These are phyloP conservation scores for Chytriomyces sp. DNA, from an alignment of 192 early-diverging fungal species.

Conservation along the genomic window DNA sequence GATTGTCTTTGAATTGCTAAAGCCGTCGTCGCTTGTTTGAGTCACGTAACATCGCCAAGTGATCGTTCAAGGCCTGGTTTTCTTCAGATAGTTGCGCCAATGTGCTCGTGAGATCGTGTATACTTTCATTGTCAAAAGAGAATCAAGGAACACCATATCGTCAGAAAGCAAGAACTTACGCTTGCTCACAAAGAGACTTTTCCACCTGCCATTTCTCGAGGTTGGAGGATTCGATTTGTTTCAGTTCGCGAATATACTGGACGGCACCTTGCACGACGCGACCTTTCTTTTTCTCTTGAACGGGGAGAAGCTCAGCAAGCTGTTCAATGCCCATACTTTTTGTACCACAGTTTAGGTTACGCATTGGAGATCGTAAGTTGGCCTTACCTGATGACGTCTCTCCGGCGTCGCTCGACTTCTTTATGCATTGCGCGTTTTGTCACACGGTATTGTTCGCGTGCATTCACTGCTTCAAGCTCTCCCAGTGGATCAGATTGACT, in stretches of 20 bases:
- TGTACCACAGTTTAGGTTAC: constrained; percentile 69
- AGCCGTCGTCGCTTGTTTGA: too few species aligned
- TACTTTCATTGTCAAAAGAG: background rate
- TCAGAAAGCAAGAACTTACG: background rate
- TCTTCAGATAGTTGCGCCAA: constrained; percentile 5
- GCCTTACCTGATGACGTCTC: constrained; percentile 89
- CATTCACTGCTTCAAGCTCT: too few species aligned
- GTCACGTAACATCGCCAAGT: background rate
- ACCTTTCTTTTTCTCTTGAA: constrained; percentile 11
- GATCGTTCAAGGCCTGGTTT: background rate
- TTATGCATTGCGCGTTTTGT: constrained; percentile 73
- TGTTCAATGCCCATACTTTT: constrained; percentile 39
- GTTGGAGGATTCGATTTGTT: constrained; percentile 50
- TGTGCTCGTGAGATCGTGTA: constrained; percentile 1
- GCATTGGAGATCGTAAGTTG: constrained; percentile 82
- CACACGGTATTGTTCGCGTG: too few species aligned
- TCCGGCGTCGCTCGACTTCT: constrained; percentile 89
- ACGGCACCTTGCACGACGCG: constrained; percentile 47
- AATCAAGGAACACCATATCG: background rate
- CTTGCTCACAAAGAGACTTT: constrained; percentile 49
- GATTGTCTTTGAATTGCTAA: too few species aligned
- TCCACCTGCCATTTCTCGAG: constrained; percentile 55
- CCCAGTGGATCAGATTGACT: too few species aligned
- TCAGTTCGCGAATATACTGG: constrained; percentile 81
- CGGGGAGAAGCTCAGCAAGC: background rate